These are phyloP conservation scores for Phanerochaete sordida DNA, from an alignment of 768 basidiomycete species.

Conservation along the genomic window DNA sequence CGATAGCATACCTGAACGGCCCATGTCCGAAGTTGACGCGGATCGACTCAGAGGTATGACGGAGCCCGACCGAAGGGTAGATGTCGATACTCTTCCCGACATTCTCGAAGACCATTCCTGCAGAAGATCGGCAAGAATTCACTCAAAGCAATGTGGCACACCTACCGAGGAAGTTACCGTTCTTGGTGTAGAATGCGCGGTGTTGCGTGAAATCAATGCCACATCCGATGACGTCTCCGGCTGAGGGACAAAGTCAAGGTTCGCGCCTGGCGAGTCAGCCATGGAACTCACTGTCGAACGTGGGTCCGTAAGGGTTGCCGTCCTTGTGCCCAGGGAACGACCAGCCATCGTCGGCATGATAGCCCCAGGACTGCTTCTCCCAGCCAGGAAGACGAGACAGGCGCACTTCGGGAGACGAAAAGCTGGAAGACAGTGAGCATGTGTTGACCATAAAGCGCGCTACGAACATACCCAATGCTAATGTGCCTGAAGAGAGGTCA, in stretches of 20 bases:
- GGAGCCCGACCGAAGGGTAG: conserved; percentile 87
- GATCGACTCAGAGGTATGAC: conserved; percentile 73
- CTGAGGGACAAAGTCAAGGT: conserved; percentile 35
- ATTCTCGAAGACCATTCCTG: conserved; percentile 70
- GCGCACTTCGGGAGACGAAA: conserved; percentile 62
- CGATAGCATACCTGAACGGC: conserved; percentile 88
- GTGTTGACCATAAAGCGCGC: conserved; percentile 17
- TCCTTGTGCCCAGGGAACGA: conserved; percentile 72
- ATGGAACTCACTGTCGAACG: conserved; percentile 67
- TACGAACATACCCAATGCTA: conserved; percentile 63
- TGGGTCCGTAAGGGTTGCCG: conserved; percentile 71
- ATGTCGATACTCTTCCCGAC: conserved; percentile 63
- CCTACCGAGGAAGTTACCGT: conserved; percentile 55
- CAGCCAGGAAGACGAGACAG: conserved; percentile 80
- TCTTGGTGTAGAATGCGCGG: conserved; percentile 87
- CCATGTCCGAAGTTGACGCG: conserved; percentile 87
- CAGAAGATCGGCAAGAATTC: neutral
- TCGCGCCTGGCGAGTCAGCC: neutral
- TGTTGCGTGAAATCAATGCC: conserved; percentile 86
- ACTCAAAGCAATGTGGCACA: conserved; percentile 3
- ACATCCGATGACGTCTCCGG: conserved; percentile 86
- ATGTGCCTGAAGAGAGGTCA: conserved; percentile 51
- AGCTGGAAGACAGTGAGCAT: conserved; percentile 50
- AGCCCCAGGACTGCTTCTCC: conserved; percentile 87
- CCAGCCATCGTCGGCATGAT: conserved; percentile 86